These are phyloP conservation scores for Leptosphaerulina australis DNA, from an alignment of 2,329 filamentous ascomycete genomes.

Conservation along the genomic window DNA sequence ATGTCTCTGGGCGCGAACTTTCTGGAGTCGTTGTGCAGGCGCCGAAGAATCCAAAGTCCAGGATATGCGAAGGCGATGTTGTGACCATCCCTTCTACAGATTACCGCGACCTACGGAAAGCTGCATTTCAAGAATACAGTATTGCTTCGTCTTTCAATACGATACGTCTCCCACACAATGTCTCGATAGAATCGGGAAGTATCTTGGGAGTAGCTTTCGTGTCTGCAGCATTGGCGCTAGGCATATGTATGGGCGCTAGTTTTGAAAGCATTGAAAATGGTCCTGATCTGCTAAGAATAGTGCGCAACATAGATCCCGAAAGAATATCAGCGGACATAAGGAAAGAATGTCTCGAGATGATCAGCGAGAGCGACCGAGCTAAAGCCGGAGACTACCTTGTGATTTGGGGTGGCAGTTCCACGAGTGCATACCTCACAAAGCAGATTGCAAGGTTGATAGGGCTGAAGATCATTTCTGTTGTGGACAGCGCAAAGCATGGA, in stretches of 20 bases:
- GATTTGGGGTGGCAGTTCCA: slow-evolving; percentile 76
- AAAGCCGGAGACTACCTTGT: slow-evolving; percentile 70
- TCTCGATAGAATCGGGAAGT: slow-evolving; percentile 63
- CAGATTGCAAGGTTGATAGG: slow-evolving; percentile 72
- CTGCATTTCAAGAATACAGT: slow-evolving; percentile 73
- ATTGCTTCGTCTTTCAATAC: slow-evolving; percentile 69
- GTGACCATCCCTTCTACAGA: slow-evolving; percentile 73
- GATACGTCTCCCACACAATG: slow-evolving; percentile 62
- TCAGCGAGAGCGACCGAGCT: slow-evolving; percentile 60
- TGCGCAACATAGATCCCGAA: slow-evolving; percentile 56
- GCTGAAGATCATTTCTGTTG: slow-evolving; percentile 68
- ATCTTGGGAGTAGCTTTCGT: slow-evolving; percentile 74
- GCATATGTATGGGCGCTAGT: slow-evolving; percentile 72
- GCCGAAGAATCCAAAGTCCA: slow-evolving; percentile 48
- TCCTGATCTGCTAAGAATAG: slow-evolving; percentile 63
- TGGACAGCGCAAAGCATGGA: slow-evolving; percentile 71
- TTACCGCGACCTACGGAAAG: slow-evolving; percentile 74
- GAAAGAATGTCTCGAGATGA: slow-evolving; percentile 65
- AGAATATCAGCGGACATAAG: slow-evolving; percentile 66
- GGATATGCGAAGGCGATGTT: slow-evolving; percentile 53
- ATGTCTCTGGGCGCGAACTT: slow-evolving; percentile 72
- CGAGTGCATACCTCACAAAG: slow-evolving; percentile 68
- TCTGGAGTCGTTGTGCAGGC: slow-evolving; percentile 66
- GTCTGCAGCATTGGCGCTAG: slow-evolving; percentile 69
- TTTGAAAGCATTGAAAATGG: slow-evolving; percentile 62